Evolutionary conservation across 768 basidiomycete genomes (phyloP).

Genomic region (Suillus cothurnatus): DNA sequence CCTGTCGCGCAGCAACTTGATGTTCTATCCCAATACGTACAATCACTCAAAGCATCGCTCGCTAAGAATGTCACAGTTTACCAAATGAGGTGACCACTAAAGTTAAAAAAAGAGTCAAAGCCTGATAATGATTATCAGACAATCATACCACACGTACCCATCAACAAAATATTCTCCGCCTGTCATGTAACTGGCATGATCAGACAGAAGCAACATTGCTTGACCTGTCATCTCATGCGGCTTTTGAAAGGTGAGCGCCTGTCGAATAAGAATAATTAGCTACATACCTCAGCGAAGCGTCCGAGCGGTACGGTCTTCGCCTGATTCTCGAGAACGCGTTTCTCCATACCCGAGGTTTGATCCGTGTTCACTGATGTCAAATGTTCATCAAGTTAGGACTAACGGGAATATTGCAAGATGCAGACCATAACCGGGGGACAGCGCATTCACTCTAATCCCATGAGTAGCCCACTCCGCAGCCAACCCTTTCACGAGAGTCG

Average conservation of each 20-base stretch:
- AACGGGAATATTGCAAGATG: neutral
- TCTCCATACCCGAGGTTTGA: constrained; percentile 56
- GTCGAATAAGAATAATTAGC: neutral
- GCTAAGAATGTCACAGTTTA: constrained; percentile 14
- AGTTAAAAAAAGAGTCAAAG: neutral
- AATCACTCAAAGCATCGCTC: neutral
- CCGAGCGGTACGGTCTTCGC: constrained; percentile 51
- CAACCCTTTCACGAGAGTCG: constrained; percentile 59
- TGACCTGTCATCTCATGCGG: constrained; percentile 61
- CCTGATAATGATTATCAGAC: neutral
- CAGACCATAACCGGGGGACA: constrained; percentile 61
- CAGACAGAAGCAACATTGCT: constrained; percentile 54
- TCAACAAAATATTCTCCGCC: constrained; percentile 59
- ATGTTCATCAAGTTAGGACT: neutral
- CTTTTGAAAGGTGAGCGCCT: constrained; percentile 27
- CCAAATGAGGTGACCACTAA: constrained; percentile 33
- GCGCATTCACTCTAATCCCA: constrained; percentile 57
- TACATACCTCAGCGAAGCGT: constrained; percentile 56
- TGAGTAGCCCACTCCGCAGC: constrained; percentile 62
- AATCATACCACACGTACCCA: constrained; percentile 41
- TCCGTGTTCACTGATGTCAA: constrained; percentile 53
- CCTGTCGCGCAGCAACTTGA: neutral
- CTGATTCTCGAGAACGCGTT: constrained; percentile 51
- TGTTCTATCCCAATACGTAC: neutral
- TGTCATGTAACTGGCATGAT: constrained; percentile 57